Percentiles rank a stretch among this genome's conserved stretches.
Conservation (phyloP, 192 early-diverging fungal genomes). For the Haplosporangium gracile region DNA sequence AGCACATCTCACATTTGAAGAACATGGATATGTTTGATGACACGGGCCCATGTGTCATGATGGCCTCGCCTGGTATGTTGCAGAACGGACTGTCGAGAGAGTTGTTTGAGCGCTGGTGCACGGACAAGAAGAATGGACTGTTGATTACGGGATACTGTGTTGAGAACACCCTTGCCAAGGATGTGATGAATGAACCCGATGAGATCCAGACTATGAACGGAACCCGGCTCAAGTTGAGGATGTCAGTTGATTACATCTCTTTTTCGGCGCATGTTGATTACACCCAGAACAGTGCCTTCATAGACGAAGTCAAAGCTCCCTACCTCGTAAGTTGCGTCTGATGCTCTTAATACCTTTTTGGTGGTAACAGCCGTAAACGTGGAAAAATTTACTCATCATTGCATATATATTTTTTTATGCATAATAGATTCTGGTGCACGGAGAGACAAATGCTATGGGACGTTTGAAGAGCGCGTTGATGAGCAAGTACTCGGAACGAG, state of each 20-base stretch:
- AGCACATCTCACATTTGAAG: slow-evolving; percentile 92
- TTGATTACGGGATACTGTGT: slow-evolving; percentile 98
- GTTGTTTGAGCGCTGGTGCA: slow-evolving; percentile 96
- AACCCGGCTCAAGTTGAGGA: slow-evolving; percentile 80
- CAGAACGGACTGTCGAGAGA: slow-evolving; percentile 96
- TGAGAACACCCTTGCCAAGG: slow-evolving; percentile 91
- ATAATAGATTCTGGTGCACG: slow-evolving; percentile 88
- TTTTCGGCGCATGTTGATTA: slow-evolving; percentile 99
- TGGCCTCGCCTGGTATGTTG: slow-evolving; percentile 98
- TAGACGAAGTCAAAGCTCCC: slow-evolving; percentile 93
- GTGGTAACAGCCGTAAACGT: slow-evolving; percentile 91
- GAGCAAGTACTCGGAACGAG: slow-evolving; percentile 84
- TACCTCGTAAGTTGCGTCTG: slow-evolving; percentile 74
- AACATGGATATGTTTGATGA: slow-evolving; percentile 93
- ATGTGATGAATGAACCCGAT: slow-evolving; percentile 84
- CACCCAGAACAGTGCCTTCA: slow-evolving; percentile 95
- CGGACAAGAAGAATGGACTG: slow-evolving; percentile 91
- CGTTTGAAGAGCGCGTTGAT: slow-evolving; percentile 88
- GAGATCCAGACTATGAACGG: slow-evolving; percentile 88
- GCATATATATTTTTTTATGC: slow-evolving; percentile 24
- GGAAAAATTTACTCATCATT: slow-evolving; percentile 87
- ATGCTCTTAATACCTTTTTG: too few species aligned
- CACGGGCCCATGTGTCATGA: slow-evolving; percentile 97
- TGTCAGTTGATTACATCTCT: slow-evolving; percentile 94
- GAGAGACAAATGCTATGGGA: slow-evolving; percentile 95